These are phyloP conservation scores for Alternaria alternata DNA, from an alignment of 2,329 filamentous ascomycete genomes.

Conservation along the genomic window DNA sequence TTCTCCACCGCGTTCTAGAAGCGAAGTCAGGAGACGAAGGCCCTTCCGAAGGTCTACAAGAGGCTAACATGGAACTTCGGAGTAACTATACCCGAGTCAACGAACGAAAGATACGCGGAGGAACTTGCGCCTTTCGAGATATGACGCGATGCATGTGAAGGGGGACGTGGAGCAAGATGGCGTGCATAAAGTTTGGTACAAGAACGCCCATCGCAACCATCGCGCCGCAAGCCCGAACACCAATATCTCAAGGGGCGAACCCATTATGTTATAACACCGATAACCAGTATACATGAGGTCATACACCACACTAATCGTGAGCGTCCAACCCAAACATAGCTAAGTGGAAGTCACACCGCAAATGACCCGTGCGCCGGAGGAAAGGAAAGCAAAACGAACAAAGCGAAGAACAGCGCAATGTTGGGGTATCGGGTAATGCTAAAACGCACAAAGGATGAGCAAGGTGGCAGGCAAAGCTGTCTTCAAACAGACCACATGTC, in stretches of 20 bases:
- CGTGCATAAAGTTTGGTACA: conserved; percentile 9
- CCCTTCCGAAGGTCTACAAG: conserved; percentile 14
- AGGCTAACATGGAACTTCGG: conserved; percentile 6
- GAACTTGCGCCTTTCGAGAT: conserved; percentile 12
- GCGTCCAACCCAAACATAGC: conserved; percentile 18
- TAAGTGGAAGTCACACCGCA: conserved; percentile 7
- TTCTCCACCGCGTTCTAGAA: conserved; percentile 18
- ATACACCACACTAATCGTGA: conserved; percentile 15
- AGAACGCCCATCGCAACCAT: conserved; percentile 11
- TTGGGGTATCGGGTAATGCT: conserved; percentile 21
- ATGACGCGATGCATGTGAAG: conserved; percentile 6
- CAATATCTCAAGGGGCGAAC: conserved; percentile 11
- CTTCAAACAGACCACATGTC: conserved; percentile 1
- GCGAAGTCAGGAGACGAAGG: conserved; percentile 10
- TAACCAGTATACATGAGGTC: conserved; percentile 27
- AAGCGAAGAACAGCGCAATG: conserved; percentile 4
- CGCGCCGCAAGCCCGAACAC: conserved; percentile 23
- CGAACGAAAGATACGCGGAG: not conserved
- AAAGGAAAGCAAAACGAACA: conserved; percentile 16
- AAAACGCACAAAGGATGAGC: conserved; percentile 3
- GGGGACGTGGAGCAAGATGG: conserved; percentile 1
- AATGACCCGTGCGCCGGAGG: conserved; percentile 20
- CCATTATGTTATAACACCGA: conserved; percentile 25
- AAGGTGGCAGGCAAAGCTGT: not conserved
- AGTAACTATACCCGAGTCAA: conserved; percentile 1